Percentiles rank a stretch among this genome's conserved stretches.
phyloP scores from a whole-genome alignment of 768 basidiomycete genomes.

The Chalciporus chontae region DNA sequence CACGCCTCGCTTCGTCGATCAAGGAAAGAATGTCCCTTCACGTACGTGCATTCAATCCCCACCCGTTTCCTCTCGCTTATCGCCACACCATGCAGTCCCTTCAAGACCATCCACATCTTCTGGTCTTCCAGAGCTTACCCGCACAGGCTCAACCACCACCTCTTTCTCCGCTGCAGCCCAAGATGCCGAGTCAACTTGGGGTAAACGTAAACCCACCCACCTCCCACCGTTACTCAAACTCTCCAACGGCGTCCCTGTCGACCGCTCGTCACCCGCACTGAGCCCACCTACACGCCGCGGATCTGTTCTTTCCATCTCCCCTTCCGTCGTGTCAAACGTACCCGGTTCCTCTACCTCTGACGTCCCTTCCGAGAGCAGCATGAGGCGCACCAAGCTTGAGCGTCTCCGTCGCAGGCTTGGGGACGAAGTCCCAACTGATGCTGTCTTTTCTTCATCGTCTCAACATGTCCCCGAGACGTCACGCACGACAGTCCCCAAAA shows the following conservation, averaged over 20 bases:
- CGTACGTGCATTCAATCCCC: no score
- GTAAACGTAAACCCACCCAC: conserved; percentile 26
- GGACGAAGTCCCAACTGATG: conserved; percentile 54
- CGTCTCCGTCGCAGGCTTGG: conserved; percentile 59
- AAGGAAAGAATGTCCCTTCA: not conserved
- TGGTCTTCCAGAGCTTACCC: conserved; percentile 2
- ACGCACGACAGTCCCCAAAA: conserved; percentile 9
- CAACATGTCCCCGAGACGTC: not conserved
- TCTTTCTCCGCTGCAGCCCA: conserved; percentile 17
- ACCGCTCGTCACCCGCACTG: conserved; percentile 1
- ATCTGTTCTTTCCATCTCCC: conserved; percentile 22
- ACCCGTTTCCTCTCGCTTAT: not conserved
- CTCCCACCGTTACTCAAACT: conserved; percentile 25
- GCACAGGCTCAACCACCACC: not conserved
- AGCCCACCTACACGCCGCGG: conserved; percentile 9
- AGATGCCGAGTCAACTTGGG: conserved; percentile 18
- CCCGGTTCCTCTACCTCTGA: conserved; percentile 25
- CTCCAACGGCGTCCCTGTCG: conserved; percentile 1
- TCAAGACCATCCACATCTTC: conserved; percentile 1
- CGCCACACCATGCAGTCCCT: not conserved
- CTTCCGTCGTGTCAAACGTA: conserved; percentile 15
- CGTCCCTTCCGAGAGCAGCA: conserved; percentile 34
- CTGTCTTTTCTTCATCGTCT: conserved; percentile 48
- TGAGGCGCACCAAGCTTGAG: conserved; percentile 60
- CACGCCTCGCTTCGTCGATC: conserved; percentile 55